phyloP scores from a whole-genome alignment of 73 alveolate species.

The Paramecium tetraurelia region DNA sequence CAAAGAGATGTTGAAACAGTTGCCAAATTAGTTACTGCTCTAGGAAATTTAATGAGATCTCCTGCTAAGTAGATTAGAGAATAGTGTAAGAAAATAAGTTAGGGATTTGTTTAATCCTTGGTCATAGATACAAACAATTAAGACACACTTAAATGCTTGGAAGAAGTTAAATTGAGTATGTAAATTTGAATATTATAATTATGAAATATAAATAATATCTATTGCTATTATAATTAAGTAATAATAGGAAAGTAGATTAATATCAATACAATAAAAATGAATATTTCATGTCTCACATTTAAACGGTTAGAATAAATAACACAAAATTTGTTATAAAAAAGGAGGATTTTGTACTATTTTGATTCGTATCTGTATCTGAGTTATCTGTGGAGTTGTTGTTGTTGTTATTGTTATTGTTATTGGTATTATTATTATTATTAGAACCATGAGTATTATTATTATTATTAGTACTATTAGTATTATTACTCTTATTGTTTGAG shows the following conservation, averaged over 20 bases:
- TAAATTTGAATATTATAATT: neutral
- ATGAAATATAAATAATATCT: neutral
- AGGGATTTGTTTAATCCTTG: neutral
- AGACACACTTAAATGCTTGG: neutral
- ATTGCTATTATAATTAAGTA: too few relatives aligned
- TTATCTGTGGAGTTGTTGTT: neutral
- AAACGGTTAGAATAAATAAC: neutral
- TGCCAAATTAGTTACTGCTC: neutral
- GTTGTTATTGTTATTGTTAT: neutral
- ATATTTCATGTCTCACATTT: too few relatives aligned
- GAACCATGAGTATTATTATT: neutral
- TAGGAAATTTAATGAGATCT: constrained; percentile 39
- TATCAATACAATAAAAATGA: neutral
- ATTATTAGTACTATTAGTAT: neutral
- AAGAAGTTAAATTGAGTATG: constrained; percentile 21
- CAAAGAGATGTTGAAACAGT: neutral
- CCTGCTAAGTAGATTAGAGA: neutral
- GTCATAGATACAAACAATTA: neutral
- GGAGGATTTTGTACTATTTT: neutral
- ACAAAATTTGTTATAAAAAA: neutral
- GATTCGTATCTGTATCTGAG: neutral
- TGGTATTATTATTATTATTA: neutral
- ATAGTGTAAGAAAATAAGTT: neutral
- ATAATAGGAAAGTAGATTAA: too few relatives aligned
- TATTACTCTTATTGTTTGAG: neutral